phyloP scores from a whole-genome alignment of 768 basidiomycete species.

The Trichaptum fuscoviolaceum region DNA sequence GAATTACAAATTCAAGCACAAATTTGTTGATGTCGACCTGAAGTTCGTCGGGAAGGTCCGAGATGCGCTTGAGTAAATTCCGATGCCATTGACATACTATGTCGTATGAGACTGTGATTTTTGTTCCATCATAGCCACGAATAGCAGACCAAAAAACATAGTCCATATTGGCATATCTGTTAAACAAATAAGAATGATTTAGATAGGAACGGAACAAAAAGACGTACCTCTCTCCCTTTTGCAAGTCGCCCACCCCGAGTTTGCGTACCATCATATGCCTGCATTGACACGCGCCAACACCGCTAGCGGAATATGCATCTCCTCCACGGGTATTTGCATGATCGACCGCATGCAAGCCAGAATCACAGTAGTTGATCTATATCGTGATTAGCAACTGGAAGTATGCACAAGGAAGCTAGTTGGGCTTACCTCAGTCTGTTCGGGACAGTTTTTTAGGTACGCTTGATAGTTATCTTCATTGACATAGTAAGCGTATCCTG shows the following conservation, averaged over 20 bases:
- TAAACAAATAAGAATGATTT: neutral
- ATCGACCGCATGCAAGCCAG: slow-evolving; percentile 12
- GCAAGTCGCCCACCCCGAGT: slow-evolving; percentile 23
- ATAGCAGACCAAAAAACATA: slow-evolving; percentile 13
- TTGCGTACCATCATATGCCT: slow-evolving; percentile 23
- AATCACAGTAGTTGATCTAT: neutral
- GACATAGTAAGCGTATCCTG: slow-evolving; percentile 23
- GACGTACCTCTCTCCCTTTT: slow-evolving; percentile 18
- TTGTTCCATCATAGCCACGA: neutral
- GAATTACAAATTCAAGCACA: slow-evolving; percentile 12
- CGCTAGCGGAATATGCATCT: slow-evolving; percentile 10
- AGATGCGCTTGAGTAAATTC: slow-evolving; percentile 12
- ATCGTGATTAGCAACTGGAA: too few species aligned
- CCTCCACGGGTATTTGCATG: slow-evolving; percentile 12
- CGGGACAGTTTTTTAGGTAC: slow-evolving; percentile 11
- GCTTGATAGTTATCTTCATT: slow-evolving; percentile 18
- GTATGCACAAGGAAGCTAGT: too few species aligned
- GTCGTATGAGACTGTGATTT: slow-evolving; percentile 16
- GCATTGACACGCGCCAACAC: slow-evolving; percentile 15
- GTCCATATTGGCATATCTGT: slow-evolving; percentile 21
- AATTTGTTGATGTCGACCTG: neutral
- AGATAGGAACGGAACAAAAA: neutral
- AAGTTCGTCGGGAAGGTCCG: slow-evolving; percentile 5
- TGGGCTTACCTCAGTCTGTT: slow-evolving; percentile 18
- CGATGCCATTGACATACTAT: slow-evolving; percentile 19